phyloP scores from a whole-genome alignment of 2,329 filamentous ascomycete species.

The Talaromyces sp. region DNA sequence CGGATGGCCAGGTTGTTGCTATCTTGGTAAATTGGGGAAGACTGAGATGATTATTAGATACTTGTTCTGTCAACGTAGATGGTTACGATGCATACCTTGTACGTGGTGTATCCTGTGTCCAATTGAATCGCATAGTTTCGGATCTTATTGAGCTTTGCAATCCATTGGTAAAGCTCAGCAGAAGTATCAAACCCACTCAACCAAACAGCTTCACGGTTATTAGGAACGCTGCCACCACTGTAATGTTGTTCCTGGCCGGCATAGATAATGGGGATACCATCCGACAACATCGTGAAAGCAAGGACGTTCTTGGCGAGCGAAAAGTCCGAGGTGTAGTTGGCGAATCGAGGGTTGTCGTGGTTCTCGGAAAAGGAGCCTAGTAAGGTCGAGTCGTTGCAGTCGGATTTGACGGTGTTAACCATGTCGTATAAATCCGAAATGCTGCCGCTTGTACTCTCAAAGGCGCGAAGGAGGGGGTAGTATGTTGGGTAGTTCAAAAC shows the following conservation, averaged over 20 bases:
- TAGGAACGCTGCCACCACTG: slow-evolving; percentile 51
- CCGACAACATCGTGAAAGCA: slow-evolving; percentile 57
- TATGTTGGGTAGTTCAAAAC: slow-evolving; percentile 51
- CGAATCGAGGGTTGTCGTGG: slow-evolving; percentile 60
- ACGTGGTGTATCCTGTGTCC: slow-evolving; percentile 43
- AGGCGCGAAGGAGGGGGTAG: slow-evolving; percentile 38
- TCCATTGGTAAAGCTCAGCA: slow-evolving; percentile 51
- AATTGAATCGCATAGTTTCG: slow-evolving; percentile 46
- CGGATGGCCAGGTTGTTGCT: slow-evolving; percentile 46
- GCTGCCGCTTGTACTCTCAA: slow-evolving; percentile 35
- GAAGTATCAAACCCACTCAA: slow-evolving; percentile 50
- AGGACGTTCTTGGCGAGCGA: slow-evolving; percentile 61
- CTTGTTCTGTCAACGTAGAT: neutral
- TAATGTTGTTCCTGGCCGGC: slow-evolving; percentile 68
- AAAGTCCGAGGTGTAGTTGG: slow-evolving; percentile 38
- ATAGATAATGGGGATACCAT: slow-evolving; percentile 66
- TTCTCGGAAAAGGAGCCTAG: slow-evolving; percentile 61
- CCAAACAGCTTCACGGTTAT: slow-evolving; percentile 60
- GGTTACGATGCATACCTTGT: slow-evolving; percentile 28
- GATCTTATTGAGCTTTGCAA: slow-evolving; percentile 51
- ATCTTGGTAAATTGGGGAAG: slow-evolving; percentile 47
- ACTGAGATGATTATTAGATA: slow-evolving; percentile 24
- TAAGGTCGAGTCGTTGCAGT: slow-evolving; percentile 47
- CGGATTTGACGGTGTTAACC: slow-evolving; percentile 34
- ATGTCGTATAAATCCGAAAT: slow-evolving; percentile 37